phyloP scores from a whole-genome alignment of 2,329 filamentous ascomycete species.

The Dothiorella sarmentorum region DNA sequence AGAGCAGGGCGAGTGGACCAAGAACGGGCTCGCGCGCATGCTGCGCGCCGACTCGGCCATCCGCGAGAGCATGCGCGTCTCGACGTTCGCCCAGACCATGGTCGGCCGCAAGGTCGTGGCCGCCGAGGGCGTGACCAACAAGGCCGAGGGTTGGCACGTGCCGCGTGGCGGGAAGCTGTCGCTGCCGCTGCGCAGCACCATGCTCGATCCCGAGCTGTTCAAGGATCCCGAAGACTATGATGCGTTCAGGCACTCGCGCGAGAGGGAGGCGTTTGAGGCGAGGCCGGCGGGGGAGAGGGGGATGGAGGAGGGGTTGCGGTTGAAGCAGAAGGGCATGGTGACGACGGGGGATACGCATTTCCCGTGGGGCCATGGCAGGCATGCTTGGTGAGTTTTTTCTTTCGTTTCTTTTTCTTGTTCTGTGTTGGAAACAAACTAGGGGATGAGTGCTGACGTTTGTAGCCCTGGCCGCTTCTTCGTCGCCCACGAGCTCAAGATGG shows the following conservation, averaged over 20 bases:
- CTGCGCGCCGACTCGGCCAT: constrained; percentile 29
- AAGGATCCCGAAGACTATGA: constrained; percentile 27
- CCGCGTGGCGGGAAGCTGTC: constrained; percentile 25
- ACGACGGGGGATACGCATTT: constrained; percentile 27
- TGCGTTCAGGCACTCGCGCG: constrained; percentile 30
- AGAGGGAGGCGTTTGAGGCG: constrained; percentile 21
- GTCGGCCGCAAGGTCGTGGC: constrained; percentile 28
- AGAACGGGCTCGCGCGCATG: constrained; percentile 25
- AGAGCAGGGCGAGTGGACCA: constrained; percentile 21
- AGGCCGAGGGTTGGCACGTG: constrained; percentile 25
- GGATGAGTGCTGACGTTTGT: too few species aligned
- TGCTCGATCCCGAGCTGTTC: constrained; percentile 35
- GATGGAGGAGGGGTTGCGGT: not conserved
- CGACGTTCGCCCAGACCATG: constrained; percentile 24
- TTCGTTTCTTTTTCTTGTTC: not conserved
- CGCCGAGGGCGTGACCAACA: constrained; percentile 24
- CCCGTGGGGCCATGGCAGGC: constrained; percentile 30
- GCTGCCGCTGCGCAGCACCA: constrained; percentile 26
- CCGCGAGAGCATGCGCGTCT: constrained; percentile 31
- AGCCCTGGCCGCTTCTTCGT: constrained; percentile 20
- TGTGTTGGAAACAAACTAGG: too few species aligned
- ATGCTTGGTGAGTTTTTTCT: constrained; percentile 25
- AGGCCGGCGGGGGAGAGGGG: not conserved
- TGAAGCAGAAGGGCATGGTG: constrained; percentile 23
- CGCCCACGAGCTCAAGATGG: constrained; percentile 21